Percentiles rank a stretch among this genome's conserved stretches.
Evolutionary conservation across 2,329 filamentous ascomycete species (phyloP).

Genomic region (Talaromyces sp.): DNA sequence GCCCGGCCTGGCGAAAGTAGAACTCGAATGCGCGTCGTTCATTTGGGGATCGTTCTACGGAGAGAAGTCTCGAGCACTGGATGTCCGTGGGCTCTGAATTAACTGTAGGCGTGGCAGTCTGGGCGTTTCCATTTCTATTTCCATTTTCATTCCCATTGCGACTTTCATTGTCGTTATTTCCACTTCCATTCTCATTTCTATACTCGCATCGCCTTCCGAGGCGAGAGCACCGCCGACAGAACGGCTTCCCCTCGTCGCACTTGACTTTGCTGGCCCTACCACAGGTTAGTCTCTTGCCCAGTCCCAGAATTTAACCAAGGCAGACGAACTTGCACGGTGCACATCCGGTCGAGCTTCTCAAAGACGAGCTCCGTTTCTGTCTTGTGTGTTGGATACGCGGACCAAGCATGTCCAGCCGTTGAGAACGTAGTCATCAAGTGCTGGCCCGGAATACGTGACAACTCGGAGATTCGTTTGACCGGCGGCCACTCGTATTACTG

Average conservation of each 20-base stretch:
- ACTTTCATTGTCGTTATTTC: not conserved
- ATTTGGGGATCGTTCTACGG: not conserved
- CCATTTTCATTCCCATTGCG: not conserved
- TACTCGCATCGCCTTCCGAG: constrained; percentile 19
- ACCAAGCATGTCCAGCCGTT: not conserved
- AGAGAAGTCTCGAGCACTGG: not conserved
- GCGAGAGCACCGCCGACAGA: constrained; percentile 15
- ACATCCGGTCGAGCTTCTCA: not conserved
- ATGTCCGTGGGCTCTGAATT: not conserved
- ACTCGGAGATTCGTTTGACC: not conserved
- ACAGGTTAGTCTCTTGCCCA: not conserved
- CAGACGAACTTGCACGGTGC: not conserved
- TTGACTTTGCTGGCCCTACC: constrained; percentile 18
- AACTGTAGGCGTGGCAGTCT: not conserved
- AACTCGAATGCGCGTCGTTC: constrained; percentile 23
- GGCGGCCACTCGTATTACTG: not conserved
- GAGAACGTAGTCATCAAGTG: not conserved
- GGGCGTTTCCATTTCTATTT: not conserved
- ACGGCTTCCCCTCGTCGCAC: constrained; percentile 22
- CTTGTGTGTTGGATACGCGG: not conserved
- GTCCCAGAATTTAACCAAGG: not conserved
- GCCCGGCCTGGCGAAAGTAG: constrained; percentile 17
- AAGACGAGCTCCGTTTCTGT: not conserved
- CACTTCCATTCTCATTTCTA: not conserved
- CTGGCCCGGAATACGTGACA: not conserved